Evolutionary conservation across 163 green algal species (phyloP).

Genomic region (Chloroidium sp.): DNA sequence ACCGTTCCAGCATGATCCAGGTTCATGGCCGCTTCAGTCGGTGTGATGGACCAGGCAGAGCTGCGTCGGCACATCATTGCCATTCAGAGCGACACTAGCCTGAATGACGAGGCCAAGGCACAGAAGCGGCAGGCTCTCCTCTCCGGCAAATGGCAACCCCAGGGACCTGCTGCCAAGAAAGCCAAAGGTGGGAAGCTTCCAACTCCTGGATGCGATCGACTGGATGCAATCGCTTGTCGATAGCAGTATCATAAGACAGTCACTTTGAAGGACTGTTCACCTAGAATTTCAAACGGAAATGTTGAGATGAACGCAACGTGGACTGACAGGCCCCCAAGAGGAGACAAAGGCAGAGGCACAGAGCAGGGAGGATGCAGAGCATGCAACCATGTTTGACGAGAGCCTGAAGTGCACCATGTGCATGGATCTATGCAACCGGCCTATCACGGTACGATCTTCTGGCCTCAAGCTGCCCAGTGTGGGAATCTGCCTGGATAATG

Average conservation of each 20-base stretch:
- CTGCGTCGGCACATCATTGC: slow-evolving; percentile 43
- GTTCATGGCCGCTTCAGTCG: not conserved
- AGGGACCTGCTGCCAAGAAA: no score
- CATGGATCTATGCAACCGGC: slow-evolving; percentile 66
- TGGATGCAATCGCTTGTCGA: not conserved
- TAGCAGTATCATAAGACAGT: not conserved
- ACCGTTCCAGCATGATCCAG: no score
- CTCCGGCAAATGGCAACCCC: slow-evolving; percentile 7
- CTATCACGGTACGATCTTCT: slow-evolving; percentile 62
- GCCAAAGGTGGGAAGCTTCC: not conserved
- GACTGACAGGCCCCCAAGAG: not conserved
- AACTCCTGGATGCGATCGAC: not conserved
- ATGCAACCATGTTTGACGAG: slow-evolving; percentile 53
- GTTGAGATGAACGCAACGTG: not conserved
- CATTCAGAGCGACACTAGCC: slow-evolving; percentile 57
- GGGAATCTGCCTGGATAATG: no score
- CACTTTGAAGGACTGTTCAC: not conserved
- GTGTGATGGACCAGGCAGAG: slow-evolving; percentile 3
- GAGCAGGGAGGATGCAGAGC: not conserved
- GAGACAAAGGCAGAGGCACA: slow-evolving; percentile 5
- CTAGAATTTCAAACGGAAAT: not conserved
- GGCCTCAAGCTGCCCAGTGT: no score
- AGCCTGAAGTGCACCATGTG: slow-evolving; percentile 87
- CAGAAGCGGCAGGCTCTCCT: slow-evolving; percentile 65
- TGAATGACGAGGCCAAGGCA: slow-evolving; percentile 74